These are phyloP conservation scores for Astrephomene gubernaculifera DNA, from an alignment of 139 green algal species.

Conservation along the genomic window DNA sequence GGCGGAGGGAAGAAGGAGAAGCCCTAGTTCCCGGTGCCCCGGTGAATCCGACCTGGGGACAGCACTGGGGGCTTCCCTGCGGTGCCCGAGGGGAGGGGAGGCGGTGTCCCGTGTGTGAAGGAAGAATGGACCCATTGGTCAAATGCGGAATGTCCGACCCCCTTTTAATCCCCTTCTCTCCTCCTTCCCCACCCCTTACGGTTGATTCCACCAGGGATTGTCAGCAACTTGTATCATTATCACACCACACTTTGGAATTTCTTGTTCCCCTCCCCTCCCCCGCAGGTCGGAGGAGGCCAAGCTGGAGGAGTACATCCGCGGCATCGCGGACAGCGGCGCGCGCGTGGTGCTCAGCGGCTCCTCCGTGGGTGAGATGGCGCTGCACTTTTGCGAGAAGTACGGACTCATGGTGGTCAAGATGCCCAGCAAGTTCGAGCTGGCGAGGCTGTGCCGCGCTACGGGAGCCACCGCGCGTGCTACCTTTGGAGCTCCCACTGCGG, in stretches of 20 bases:
- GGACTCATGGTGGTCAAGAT: constrained; percentile 82
- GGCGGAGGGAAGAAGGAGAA: background rate
- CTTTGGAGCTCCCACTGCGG: constrained; percentile 63
- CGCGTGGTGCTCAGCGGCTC: constrained; percentile 86
- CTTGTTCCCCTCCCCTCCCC: background rate
- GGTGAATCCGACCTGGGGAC: too few relatives aligned
- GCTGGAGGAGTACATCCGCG: constrained; percentile 92
- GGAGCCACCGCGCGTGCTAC: constrained; percentile 71
- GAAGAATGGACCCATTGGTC: too few relatives aligned
- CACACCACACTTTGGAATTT: too few relatives aligned
- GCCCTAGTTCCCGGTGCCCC: background rate
- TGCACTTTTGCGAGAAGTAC: constrained; percentile 98
- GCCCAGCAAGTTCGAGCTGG: constrained; percentile 98
- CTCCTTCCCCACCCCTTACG: too few relatives aligned
- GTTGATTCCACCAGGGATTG: too few relatives aligned
- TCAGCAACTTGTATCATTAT: too few relatives aligned
- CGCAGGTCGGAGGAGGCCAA: constrained; percentile 85
- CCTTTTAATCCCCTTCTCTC: too few relatives aligned
- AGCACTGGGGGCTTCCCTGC: too few relatives aligned
- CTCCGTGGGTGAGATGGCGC: constrained; percentile 95
- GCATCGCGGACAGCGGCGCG: constrained; percentile 79
- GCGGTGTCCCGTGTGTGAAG: too few relatives aligned
- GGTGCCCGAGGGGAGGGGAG: too few relatives aligned
- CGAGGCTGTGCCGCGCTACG: constrained; percentile 93
- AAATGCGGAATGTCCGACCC: too few relatives aligned